Evolutionary conservation across 306 rosid species (phyloP), one percentile per base, ranked within the genome.

Genomic region (Dicorynia guianensis): DNA sequence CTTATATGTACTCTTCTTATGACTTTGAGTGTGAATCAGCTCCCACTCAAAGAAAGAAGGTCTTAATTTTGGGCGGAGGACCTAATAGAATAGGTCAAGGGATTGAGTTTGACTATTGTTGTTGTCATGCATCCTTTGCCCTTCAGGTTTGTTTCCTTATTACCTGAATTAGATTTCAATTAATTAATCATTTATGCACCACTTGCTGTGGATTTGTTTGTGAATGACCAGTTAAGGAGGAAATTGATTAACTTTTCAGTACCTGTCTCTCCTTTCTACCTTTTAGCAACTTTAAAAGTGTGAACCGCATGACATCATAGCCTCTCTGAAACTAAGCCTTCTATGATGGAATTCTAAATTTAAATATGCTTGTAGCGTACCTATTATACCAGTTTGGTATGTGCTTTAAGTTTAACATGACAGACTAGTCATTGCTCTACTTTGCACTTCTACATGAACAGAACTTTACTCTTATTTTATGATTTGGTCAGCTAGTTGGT

Each of bases 1-100:
- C 98, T n/a, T 96, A 90, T 44, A 93, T 96, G 99, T 96, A 96
- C 80, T 96, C 99, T 62, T 96, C 98, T 49, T 96, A 96, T 86
- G 99, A 96, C 85, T 85, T 85, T 76, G 97, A 96, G 87, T 92
- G 99, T 46, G 98, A 96, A 86, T 92, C 97, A 46, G 91, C 89
- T 54, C 99, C 98, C 77, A 96, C 98, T 20, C 82, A 74, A 50
- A 85, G 39, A 42, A 96, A 88, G 85, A 96, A 96, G 85, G 97
- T 96, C 77, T 75, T 96, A 52, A 96, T 96, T 74, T 85, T 96
- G 84, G 99, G 99, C 55, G 99, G 98, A 69, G 97, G 98, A 59
- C 99, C 99, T 13, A 96, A 96, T 74, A 87, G 99, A 79, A 96
- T 96, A 8, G 99, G 99, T 79, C 99, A 93, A 85, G 99, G 98